Evolutionary conservation across 2,329 filamentous ascomycete species (phyloP).

Genomic region (Parascedosporium putredinis): DNA sequence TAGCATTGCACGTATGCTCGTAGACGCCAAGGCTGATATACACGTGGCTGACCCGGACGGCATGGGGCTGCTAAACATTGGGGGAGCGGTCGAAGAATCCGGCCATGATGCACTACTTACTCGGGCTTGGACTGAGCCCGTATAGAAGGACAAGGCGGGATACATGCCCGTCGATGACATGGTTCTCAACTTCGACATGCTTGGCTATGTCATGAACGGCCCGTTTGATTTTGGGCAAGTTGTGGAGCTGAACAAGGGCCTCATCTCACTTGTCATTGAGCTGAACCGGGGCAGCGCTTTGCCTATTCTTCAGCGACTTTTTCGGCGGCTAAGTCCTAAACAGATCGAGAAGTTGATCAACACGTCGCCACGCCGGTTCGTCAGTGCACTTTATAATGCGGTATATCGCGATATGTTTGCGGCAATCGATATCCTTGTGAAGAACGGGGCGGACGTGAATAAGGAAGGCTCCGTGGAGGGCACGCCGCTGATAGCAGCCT

Average conservation of each 20-base stretch:
- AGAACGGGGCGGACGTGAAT: conserved; percentile 8
- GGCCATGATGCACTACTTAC: conserved; percentile 10
- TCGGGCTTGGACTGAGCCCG: conserved; percentile 9
- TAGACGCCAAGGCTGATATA: neutral
- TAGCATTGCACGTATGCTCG: neutral
- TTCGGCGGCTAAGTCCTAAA: conserved; percentile 4
- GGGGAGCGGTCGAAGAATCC: conserved; percentile 9
- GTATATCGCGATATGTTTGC: conserved; percentile 3
- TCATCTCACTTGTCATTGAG: conserved; percentile 6
- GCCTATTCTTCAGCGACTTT: conserved; percentile 1
- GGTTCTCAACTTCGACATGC: conserved; percentile 67
- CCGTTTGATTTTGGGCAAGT: conserved; percentile 33
- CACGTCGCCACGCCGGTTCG: neutral
- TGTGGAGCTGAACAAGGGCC: conserved; percentile 2
- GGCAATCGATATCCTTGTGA: conserved; percentile 10
- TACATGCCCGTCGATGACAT: conserved; percentile 10
- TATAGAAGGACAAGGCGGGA: conserved; percentile 9
- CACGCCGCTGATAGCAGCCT: conserved; percentile 13
- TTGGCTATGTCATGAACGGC: conserved; percentile 78
- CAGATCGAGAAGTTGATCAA: conserved; percentile 6
- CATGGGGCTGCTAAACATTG: conserved; percentile 6
- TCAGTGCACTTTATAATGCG: conserved; percentile 6
- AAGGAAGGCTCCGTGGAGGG: conserved; percentile 11
- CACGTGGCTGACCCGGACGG: neutral
- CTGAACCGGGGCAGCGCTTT: neutral